phyloP scores from a whole-genome alignment of 2,329 filamentous ascomycete species.

The Arachnomyces sp. region DNA sequence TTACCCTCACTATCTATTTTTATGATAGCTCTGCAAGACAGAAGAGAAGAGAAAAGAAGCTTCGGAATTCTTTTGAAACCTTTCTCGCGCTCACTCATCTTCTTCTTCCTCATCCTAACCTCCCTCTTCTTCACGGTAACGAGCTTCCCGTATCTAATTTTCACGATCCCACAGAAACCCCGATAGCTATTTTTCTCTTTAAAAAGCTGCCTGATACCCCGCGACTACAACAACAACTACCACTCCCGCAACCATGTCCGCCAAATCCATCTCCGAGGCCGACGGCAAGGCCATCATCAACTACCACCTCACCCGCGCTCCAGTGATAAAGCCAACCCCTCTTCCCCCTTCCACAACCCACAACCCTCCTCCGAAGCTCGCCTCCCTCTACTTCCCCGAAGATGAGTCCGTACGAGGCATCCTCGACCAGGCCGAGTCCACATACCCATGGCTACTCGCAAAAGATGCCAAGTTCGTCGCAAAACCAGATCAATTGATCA shows the following conservation, averaged over 20 bases:
- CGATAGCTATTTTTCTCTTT: constrained; percentile 15
- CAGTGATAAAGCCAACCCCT: constrained; percentile 95
- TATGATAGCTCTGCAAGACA: neutral
- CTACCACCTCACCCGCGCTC: constrained; percentile 97
- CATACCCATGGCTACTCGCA: constrained; percentile 89
- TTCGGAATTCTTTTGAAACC: constrained; percentile 5
- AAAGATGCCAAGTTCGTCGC: constrained; percentile 86
- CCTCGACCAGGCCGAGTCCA: constrained; percentile 90
- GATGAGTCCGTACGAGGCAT: constrained; percentile 74
- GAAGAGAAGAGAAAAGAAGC: neutral
- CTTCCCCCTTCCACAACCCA: constrained; percentile 75
- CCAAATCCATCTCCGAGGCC: constrained; percentile 96
- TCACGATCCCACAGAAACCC: too few species aligned
- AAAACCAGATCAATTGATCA: constrained; percentile 99
- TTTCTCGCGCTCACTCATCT: constrained; percentile 11
- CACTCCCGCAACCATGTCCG: constrained; percentile 58
- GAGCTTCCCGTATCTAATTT: neutral
- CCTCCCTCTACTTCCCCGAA: constrained; percentile 86
- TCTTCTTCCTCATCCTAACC: constrained; percentile 10
- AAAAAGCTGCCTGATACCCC: constrained; percentile 12
- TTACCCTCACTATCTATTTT: neutral
- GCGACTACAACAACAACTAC: constrained; percentile 2
- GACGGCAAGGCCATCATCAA: constrained; percentile 99
- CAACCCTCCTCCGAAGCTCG: constrained; percentile 85
- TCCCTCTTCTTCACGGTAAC: constrained; percentile 1